These are phyloP conservation scores for Neofusicoccum parvum DNA, from an alignment of 2,329 filamentous ascomycete species.

Conservation along the genomic window DNA sequence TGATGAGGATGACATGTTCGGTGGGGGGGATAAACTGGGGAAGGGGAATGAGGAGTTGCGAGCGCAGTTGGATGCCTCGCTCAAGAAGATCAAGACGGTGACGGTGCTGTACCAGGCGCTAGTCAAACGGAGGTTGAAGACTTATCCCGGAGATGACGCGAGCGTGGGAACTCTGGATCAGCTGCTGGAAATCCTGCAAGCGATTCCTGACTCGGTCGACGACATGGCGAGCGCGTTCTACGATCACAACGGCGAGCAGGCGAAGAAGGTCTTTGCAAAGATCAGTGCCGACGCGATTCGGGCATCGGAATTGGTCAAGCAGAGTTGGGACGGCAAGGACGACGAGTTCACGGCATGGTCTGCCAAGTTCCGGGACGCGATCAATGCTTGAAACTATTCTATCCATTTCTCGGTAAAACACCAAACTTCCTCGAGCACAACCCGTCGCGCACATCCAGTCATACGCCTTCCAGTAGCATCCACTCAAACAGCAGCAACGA, in stretches of 20 bases:
- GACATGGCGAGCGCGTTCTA: conserved; percentile 75
- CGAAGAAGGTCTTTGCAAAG: conserved; percentile 60
- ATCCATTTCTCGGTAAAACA: not conserved
- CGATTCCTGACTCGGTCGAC: conserved; percentile 68
- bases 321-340: conserved; percentile 63
- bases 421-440: not conserved
- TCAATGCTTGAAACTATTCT: conserved; percentile 10
- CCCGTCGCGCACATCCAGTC: not conserved
- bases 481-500: not conserved
- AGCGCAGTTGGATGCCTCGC: conserved; percentile 63
- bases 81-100: conserved; percentile 68
- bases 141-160: conserved; percentile 38
- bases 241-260: conserved; percentile 61
- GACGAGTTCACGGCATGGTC: conserved; percentile 83
- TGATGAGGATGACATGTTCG: conserved; percentile 61
- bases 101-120: conserved; percentile 70
- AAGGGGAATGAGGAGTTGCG: conserved; percentile 67
- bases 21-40: conserved; percentile 42
- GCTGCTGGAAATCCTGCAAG: conserved; percentile 58
- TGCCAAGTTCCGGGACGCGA: conserved; percentile 47
- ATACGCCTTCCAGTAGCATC: not conserved
- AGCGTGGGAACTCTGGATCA: conserved; percentile 50
- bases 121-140: conserved; percentile 69
- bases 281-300: conserved; percentile 63
- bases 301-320: conserved; percentile 58